Evolutionary conservation across 306 rosid genomes (phyloP).

Genomic region (Quercus aquifolioides): DNA sequence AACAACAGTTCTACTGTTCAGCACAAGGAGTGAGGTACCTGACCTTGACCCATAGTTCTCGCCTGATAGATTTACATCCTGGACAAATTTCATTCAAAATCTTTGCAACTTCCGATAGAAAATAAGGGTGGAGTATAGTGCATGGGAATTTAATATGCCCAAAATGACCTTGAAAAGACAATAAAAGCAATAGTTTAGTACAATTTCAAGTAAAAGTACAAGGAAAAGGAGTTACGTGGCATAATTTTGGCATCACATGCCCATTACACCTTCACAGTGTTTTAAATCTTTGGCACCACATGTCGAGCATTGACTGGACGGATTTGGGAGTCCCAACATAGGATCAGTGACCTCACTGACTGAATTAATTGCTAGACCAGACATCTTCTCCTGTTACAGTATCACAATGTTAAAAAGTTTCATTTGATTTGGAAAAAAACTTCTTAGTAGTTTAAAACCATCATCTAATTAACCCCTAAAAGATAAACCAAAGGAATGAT

Average conservation of each 20-base stretch:
- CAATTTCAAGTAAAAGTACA: conserved; percentile 11
- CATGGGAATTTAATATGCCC: conserved; percentile 73
- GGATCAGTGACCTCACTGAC: conserved; percentile 71
- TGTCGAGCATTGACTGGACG: conserved; percentile 58
- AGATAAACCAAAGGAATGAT: neutral
- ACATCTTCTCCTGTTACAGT: conserved; percentile 56
- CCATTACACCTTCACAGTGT: conserved; percentile 68
- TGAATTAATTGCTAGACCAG: conserved; percentile 49
- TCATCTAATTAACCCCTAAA: neutral
- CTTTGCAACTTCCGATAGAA: conserved; percentile 66
- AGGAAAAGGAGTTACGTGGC: conserved; percentile 17
- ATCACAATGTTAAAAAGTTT: conserved; percentile 12
- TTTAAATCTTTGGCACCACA: conserved; percentile 61
- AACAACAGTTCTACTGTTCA: neutral
- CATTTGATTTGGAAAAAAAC: neutral
- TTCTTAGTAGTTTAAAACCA: neutral
- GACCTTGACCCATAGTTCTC: conserved; percentile 62
- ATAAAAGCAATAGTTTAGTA: conserved; percentile 23
- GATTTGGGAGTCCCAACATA: conserved; percentile 84
- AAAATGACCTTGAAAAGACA: conserved; percentile 73
- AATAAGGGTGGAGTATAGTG: conserved; percentile 72
- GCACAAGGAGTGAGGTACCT: conserved; percentile 38
- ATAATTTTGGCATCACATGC: conserved; percentile 14
- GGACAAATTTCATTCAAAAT: conserved; percentile 85
- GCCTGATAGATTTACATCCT: conserved; percentile 66